These are phyloP conservation scores for Cryomyces minteri DNA, from an alignment of 495 filamentous ascomycete genomes.

Conservation along the genomic window DNA sequence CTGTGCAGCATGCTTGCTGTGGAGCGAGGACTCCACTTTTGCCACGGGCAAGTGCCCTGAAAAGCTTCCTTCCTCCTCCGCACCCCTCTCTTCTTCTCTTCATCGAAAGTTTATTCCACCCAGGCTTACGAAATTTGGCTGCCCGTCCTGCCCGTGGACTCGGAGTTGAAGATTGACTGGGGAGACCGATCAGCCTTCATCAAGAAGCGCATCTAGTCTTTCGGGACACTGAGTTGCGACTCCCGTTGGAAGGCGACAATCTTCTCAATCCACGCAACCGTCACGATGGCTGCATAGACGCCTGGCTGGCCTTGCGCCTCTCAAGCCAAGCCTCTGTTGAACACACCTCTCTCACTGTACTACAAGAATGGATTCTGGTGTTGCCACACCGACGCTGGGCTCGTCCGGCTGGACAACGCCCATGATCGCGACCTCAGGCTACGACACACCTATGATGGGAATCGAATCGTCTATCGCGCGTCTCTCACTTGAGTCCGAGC, in stretches of 20 bases:
- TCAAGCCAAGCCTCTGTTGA: too few species aligned
- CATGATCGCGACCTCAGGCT: background rate
- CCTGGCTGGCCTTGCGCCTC: background rate
- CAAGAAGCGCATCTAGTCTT: constrained; percentile 42
- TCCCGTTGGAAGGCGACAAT: constrained; percentile 26
- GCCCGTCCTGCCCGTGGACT: constrained; percentile 30
- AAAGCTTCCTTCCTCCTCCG: too few species aligned
- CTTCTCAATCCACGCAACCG: background rate
- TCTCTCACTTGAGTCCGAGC: background rate
- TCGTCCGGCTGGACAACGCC: background rate
- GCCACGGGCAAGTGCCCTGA: too few species aligned
- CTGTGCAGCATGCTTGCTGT: too few species aligned
- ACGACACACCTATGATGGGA: background rate
- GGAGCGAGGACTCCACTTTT: too few species aligned
- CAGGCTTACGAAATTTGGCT: constrained; percentile 49
- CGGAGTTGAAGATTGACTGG: constrained; percentile 47
- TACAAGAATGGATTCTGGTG: too few species aligned
- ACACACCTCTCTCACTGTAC: too few species aligned
- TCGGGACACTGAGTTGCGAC: constrained; percentile 7
- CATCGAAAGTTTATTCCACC: constrained; percentile 35
- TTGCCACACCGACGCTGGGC: too few species aligned
- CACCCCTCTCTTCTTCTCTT: constrained; percentile 7
- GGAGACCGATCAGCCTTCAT: constrained; percentile 40
- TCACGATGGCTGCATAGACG: constrained; percentile 18
- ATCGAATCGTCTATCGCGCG: background rate